These are phyloP conservation scores for Pythium coloratum DNA, from an alignment of 352 stramenopile species.

Conservation along the genomic window DNA sequence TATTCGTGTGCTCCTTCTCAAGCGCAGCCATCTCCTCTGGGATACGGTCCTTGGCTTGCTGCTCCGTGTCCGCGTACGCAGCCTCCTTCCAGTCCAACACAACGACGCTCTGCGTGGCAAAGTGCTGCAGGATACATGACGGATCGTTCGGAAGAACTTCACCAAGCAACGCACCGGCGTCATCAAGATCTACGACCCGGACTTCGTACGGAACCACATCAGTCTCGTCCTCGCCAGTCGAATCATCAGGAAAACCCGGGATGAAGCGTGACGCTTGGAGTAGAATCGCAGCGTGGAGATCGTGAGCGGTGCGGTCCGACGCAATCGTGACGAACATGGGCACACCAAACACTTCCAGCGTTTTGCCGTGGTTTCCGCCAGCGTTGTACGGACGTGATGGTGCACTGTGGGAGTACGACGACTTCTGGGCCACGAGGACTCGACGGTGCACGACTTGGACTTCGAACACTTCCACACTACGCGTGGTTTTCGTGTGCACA, in stretches of 20 bases:
- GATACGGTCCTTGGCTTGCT: slow-evolving; percentile 32
- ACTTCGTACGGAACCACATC: slow-evolving; percentile 48
- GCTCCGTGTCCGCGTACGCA: slow-evolving; percentile 28
- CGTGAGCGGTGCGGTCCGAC: slow-evolving; percentile 56
- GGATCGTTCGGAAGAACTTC: slow-evolving; percentile 44
- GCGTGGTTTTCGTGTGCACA: slow-evolving; percentile 40
- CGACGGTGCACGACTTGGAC: slow-evolving; percentile 75
- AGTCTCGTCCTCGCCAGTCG: background rate
- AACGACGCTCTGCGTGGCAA: slow-evolving; percentile 74
- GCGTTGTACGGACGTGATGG: background rate
- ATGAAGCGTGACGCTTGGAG: slow-evolving; percentile 69
- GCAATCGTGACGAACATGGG: slow-evolving; percentile 78
- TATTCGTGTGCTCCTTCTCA: slow-evolving; percentile 25
- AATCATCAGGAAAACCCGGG: slow-evolving; percentile 13
- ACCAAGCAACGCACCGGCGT: slow-evolving; percentile 42
- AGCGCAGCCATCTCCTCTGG: slow-evolving; percentile 30
- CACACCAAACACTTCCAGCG: slow-evolving; percentile 59
- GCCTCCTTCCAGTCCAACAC: slow-evolving; percentile 63
- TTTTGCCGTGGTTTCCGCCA: background rate
- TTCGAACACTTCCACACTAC: slow-evolving; percentile 64
- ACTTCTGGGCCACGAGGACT: slow-evolving; percentile 21
- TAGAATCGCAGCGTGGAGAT: slow-evolving; percentile 68
- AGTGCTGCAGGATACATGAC: slow-evolving; percentile 64
- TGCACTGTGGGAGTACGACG: slow-evolving; percentile 17
- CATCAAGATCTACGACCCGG: slow-evolving; percentile 61